These are phyloP conservation scores for Penicillium fimorum DNA, from an alignment of 495 filamentous ascomycete genomes.

Conservation along the genomic window DNA sequence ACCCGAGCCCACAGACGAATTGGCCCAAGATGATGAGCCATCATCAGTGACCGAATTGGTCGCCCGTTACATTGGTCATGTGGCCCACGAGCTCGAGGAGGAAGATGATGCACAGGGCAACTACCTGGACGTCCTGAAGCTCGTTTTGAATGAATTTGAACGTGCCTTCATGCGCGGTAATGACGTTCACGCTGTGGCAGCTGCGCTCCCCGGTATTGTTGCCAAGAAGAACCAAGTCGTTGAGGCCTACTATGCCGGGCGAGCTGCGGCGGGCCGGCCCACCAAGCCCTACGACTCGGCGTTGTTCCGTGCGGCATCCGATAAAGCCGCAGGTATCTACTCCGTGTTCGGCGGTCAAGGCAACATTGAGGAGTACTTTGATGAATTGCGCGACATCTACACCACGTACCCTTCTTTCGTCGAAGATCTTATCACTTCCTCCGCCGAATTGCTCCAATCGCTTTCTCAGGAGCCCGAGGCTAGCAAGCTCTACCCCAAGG, in stretches of 20 bases:
- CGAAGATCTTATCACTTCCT: constrained; percentile 73
- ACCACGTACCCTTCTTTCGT: constrained; percentile 87
- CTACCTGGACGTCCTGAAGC: constrained; percentile 82
- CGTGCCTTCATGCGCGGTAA: constrained; percentile 91
- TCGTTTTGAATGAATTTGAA: constrained; percentile 92
- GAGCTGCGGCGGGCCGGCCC: constrained; percentile 74
- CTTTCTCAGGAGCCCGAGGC: constrained; percentile 84
- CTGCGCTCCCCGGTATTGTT: constrained; percentile 79
- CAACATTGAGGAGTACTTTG: constrained; percentile 99
- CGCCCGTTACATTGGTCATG: constrained; percentile 84
- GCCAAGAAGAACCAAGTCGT: constrained; percentile 87
- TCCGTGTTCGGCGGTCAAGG: constrained; percentile 98
- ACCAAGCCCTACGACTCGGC: constrained; percentile 91
- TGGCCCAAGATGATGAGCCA: constrained; percentile 96
- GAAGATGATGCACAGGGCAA: constrained; percentile 84
- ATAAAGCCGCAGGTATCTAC: constrained; percentile 76
- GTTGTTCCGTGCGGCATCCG: constrained; percentile 80
- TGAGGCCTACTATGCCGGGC: constrained; percentile 83
- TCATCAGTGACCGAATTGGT: constrained; percentile 90
- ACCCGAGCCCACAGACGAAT: constrained; percentile 88
- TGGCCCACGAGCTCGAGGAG: constrained; percentile 80
- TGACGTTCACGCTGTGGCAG: constrained; percentile 88
- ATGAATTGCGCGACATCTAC: constrained; percentile 89
- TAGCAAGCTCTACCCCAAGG: constrained; percentile 94
- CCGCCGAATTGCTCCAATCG: constrained; percentile 76